Percentiles rank a stretch among this genome's conserved stretches.
These are phyloP conservation scores for Calycina herbarum DNA, from an alignment of 2,329 filamentous ascomycete genomes.

Conservation along the genomic window DNA sequence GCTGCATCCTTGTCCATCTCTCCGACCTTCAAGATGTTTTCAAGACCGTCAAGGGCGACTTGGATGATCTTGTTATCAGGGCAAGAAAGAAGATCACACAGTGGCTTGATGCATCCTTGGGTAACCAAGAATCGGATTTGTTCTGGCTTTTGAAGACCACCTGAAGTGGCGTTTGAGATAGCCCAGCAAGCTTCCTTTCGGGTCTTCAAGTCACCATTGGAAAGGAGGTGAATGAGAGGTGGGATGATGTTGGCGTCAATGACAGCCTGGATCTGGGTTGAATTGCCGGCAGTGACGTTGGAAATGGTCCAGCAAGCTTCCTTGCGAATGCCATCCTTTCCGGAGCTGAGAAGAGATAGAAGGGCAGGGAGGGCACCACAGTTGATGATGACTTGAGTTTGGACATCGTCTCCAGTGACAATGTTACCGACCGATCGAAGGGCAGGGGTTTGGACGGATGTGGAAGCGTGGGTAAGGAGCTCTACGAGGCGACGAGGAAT, in stretches of 20 bases:
- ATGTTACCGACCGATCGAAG: conserved; percentile 98
- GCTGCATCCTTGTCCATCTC: conserved; percentile 96
- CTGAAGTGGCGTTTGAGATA: conserved; percentile 96
- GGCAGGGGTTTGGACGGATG: conserved; percentile 95
- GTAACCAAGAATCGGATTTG: conserved; percentile 94
- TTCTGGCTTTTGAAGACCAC: conserved; percentile 96
- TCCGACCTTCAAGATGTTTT: conserved; percentile 99
- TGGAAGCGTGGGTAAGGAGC: conserved; percentile 96
- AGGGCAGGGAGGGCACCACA: conserved; percentile 89
- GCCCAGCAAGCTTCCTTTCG: conserved; percentile 99
- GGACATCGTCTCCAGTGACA: conserved; percentile 96
- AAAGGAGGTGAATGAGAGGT: conserved; percentile 91
- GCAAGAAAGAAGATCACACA: conserved; percentile 92
- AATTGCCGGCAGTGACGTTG: conserved; percentile 98
- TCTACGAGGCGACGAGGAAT: conserved; percentile 96
- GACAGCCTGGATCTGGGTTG: conserved; percentile 93
- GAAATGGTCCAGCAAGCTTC: conserved; percentile 99
- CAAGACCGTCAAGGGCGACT: conserved; percentile 92
- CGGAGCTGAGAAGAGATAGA: conserved; percentile 90
- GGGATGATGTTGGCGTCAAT: conserved; percentile 97
- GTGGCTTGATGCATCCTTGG: conserved; percentile 94
- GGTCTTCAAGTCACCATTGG: conserved; percentile 97
- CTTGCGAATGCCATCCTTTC: conserved; percentile 98
- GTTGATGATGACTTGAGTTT: conserved; percentile 99
- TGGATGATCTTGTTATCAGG: conserved; percentile 99